Evolutionary conservation across 106 monocot species (phyloP), one percentile per base, ranked within the genome.

Genomic region (Allium fistulosum): DNA sequence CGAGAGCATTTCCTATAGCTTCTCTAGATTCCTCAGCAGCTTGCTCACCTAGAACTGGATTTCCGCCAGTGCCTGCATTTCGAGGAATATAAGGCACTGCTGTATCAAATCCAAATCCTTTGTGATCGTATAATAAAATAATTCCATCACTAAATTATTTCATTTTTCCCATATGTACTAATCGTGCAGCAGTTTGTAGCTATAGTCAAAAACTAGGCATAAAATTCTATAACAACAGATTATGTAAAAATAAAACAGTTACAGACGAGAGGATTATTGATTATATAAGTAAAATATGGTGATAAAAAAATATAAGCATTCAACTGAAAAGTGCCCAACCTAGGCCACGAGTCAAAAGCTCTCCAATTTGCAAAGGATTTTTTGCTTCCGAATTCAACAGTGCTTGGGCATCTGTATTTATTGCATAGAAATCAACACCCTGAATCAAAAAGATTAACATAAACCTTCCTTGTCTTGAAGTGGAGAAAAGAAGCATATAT

Each of bases 21-120:
- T 92, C 96, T 72, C 79, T 97, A 27, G 96, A 97, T 79, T 97
- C 96, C 74, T 97, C 96, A n/a, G 96, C 96, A 72, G 96, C 96
- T 77, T 97, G 92, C 74, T 97, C 92, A 56, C 96, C 96, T 65
- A 97, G 80, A 75, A 75, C 79, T 47, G 96, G 96, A 75, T 97
- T 97, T 53, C 96, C 96, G 64, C 96, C 96, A 61, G 92, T 92
- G 69, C 96, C 96, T 93, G 84, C 68, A 69, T 1, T 55, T 55
- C 15, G 2, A 37, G 37, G 2, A 37, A 37, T 37, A 37, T 37
- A 37, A 37, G 37, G 37, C 37, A 37, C 2, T 49, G 26, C 15
- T 55, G 17, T 16, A 55, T 18, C 53, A 69, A 69, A 57, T 69
- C 12, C 67, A 52, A 67, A 37, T 37, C 37, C 37, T 37, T 37